These are phyloP conservation scores for Aspergillus arachidicola DNA, from an alignment of 2,329 filamentous ascomycete genomes.

Conservation along the genomic window DNA sequence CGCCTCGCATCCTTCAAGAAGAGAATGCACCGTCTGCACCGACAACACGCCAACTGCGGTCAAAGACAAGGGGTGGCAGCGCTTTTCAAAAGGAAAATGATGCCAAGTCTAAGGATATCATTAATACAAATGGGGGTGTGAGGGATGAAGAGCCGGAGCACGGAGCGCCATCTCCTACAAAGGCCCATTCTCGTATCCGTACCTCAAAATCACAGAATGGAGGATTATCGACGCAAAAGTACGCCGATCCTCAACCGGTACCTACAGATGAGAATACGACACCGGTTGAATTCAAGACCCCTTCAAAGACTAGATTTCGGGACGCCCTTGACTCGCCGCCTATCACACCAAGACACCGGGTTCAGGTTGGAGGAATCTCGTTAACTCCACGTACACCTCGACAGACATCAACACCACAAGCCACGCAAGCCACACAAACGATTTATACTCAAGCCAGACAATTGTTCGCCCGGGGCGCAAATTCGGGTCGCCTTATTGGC, in stretches of 20 bases:
- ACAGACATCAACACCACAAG: slow-evolving; percentile 68
- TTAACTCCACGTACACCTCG: slow-evolving; percentile 78
- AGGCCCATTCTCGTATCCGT: slow-evolving; percentile 49
- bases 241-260: slow-evolving; percentile 2
- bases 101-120: slow-evolving; percentile 21
- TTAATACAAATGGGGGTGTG: slow-evolving; percentile 43
- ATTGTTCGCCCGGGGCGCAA: slow-evolving; percentile 78
- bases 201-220: slow-evolving; percentile 42
- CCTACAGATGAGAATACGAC: slow-evolving; percentile 48
- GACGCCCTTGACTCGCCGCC: slow-evolving; percentile 74
- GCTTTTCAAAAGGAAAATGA: slow-evolving; percentile 33
- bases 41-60: slow-evolving; percentile 37
- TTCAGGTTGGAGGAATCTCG: slow-evolving; percentile 74
- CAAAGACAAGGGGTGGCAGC: slow-evolving; percentile 35
- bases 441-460: slow-evolving; percentile 87
- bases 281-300: slow-evolving; percentile 47
- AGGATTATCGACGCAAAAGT: slow-evolving; percentile 20
- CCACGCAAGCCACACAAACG: slow-evolving; percentile 59
- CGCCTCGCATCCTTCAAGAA: slow-evolving; percentile 44
- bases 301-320: slow-evolving; percentile 64
- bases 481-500: slow-evolving; percentile 74
- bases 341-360: slow-evolving; percentile 79
- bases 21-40: slow-evolving; percentile 25
- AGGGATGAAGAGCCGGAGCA: slow-evolving; percentile 51
- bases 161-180: slow-evolving; percentile 49